Conservation (phyloP, 768 basidiomycete species). For the Termitomyces sp. region DNA sequence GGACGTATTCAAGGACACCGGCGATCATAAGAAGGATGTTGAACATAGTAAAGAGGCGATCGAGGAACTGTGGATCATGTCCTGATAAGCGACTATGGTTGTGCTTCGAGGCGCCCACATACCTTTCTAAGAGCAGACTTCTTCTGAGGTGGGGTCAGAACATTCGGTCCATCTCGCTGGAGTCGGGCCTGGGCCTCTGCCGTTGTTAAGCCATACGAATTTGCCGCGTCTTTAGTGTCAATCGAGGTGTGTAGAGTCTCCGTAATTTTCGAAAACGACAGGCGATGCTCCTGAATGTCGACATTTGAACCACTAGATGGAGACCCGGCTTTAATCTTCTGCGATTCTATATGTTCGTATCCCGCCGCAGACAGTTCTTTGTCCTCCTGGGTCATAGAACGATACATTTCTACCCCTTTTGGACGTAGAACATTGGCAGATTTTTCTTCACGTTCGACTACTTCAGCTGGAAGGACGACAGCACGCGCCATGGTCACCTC, state of each 20-base stretch:
- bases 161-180: constrained; percentile 52
- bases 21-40: constrained; percentile 65
- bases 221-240: constrained; percentile 45
- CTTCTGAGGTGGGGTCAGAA: constrained; percentile 64
- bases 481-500: constrained; percentile 35
- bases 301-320: constrained; percentile 32
- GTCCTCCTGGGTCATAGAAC: constrained; percentile 62
- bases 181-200: constrained; percentile 52
- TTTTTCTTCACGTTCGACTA: constrained; percentile 35
- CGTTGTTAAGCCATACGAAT: constrained; percentile 44
- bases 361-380: constrained; percentile 64
- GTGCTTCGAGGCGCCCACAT: constrained; percentile 1
- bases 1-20: constrained; percentile 60
- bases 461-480: constrained; percentile 46
- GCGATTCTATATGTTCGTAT: constrained; percentile 54
- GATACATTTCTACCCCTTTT: constrained; percentile 55
- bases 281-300: constrained; percentile 55
- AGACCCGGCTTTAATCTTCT: constrained; percentile 30
- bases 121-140: constrained; percentile 64
- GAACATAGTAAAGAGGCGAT: constrained; percentile 59
- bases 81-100: not conserved
- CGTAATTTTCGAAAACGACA: constrained; percentile 36
- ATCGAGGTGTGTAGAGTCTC: constrained; percentile 43
- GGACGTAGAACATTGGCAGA: constrained; percentile 29
- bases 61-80: constrained; percentile 44